Evolutionary conservation across 768 basidiomycete genomes (phyloP), one percentile per base, ranked within the genome.

Genomic region (Crepidotus variabilis): DNA sequence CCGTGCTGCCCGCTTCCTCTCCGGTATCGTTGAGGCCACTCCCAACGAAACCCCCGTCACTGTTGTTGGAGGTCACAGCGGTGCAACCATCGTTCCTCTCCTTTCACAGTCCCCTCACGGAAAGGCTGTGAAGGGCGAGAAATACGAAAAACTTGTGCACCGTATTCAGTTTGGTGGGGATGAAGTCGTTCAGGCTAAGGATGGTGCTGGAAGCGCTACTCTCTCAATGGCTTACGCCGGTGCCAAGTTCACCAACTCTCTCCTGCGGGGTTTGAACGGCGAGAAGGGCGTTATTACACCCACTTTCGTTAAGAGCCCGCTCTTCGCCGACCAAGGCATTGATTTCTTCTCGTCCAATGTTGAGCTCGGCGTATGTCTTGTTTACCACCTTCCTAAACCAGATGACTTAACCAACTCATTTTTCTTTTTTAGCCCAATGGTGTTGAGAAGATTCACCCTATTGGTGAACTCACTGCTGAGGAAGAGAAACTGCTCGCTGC

Each of bases 101-200:
- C 86, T 99, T 65, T 94, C 92, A 18, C 96, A 99, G 74, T 81
- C 81, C 28, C 54, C 72, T 34, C 70, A 83, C 61, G 92, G 90
- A 60, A 86, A 88, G 73, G 71, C 65, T n/a, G 75, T 98, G 68
- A 74, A 78, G 48, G 89, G 91, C 58, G 90, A 93, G 70, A 78
- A 70, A 34, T 89, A 88, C 67, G 78, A 83, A 24, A 84, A 85
- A 68, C 81, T 98, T 60, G 88, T 99, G 54, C 75, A 96, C 78
- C 85, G 96, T 56, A 98, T 98, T 69, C 96, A 99, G 71, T 98
- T 84, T 64, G 96, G 96, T 69, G 96, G 96, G 74, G 96, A 99
- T 66, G 95, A 98, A 75, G 95, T 98, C 60, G 96, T 98, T 69
- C 88, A 97, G 81, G 95, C 95, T 51, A 98, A 98, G 82, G 94